Evolutionary conservation across 768 basidiomycete species (phyloP), one percentile per base, ranked within the genome.

Genomic region (Crassisporium funariophilum): DNA sequence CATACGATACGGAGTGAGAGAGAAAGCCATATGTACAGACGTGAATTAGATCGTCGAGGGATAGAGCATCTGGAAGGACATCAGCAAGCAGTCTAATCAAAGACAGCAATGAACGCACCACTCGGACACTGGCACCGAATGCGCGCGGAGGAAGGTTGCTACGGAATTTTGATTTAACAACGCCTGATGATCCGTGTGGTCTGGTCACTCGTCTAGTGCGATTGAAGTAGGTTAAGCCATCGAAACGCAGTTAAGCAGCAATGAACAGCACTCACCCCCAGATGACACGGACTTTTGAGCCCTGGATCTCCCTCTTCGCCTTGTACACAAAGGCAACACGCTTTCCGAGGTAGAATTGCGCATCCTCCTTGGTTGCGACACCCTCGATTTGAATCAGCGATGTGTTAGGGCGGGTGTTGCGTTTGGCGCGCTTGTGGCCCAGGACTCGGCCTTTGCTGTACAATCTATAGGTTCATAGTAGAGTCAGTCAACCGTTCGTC

Each of bases 301-400:
- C 97, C 69, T 86, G 86, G 57, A 95, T 82, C 73, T 92, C 91
- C 69, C 84, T 80, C 81, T 97, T 94, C 51, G 94, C 95, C 68
- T 87, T 89, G 86, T 99, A 99, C 58, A 99, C 94, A 73, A 87
- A 99, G 50, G 97, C 97, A 54, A 99, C 81, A 60, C 95, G 90
- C 94, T 99, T 99, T 66, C 97, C 97, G 53, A 98, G 84, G 82
- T 99, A 99, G 74, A 94, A 95, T 68, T 92, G 87, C 31, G 95
- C 91, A 65, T 95, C 94, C 75, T 95, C 83, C 74, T 94, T 91
- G 62, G 75, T 86, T 55, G 84, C 82, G 47, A 98, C 94, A 64
- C 95, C 95, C 77, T 99, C 97, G 66, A 99, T 91, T 74, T 95
- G 93, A 63, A 99, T 73, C 61, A 99, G 86, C 44, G 92, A 91